Base-by-base conservation (phyloP, 441 rosid genomes). In the Erodium texanum region DNA sequence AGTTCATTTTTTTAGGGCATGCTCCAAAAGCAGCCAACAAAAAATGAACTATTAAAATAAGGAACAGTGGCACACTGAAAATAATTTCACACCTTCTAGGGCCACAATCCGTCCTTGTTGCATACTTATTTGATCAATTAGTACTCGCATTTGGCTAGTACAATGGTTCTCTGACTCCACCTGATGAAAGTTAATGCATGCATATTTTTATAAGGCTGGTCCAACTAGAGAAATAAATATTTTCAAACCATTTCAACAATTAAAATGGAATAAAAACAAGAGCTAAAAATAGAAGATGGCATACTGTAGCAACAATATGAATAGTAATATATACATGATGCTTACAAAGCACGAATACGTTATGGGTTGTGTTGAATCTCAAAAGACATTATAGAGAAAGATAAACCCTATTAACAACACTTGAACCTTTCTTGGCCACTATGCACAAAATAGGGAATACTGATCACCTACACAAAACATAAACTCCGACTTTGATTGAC, bases 41-140 rank as follows among this genome's bases (percentile, higher is more conserved):
- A 29, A 29, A 29, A 29, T 29, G 61, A 19, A 54, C n/a, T 54
- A 54, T 54, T 54, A 54, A 18, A 54, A 18, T 16, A 79, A 45
- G 52, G 68, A 52, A 32, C 61, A 5, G 6, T 5, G n/a, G 34
- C 52, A 61, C 15, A 6, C 6, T 15, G 14, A 18, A 18, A 61
- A 61, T 62, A 24, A 59, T 69, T 2, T 22, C 52, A 70, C 48
- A 91, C 97, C 96, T 89, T 92, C 83, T 12, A 94, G 85, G 38
- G 88, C 80, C 59, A 93, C 80, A 80, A 91, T 88, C 24, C 71
- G 82, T 0, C 86, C 84, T 70, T 89, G 97, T 72, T 89, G 96
- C 23, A 73, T 76, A 79, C 97, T 89, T 19, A 89, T 88, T 81
- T 94, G 93, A 78, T 94, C 96, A 29, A 88, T 91, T 20, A 94